These are phyloP conservation scores for Blepharisma stoltei DNA, from an alignment of 73 alveolate species.

Conservation along the genomic window DNA sequence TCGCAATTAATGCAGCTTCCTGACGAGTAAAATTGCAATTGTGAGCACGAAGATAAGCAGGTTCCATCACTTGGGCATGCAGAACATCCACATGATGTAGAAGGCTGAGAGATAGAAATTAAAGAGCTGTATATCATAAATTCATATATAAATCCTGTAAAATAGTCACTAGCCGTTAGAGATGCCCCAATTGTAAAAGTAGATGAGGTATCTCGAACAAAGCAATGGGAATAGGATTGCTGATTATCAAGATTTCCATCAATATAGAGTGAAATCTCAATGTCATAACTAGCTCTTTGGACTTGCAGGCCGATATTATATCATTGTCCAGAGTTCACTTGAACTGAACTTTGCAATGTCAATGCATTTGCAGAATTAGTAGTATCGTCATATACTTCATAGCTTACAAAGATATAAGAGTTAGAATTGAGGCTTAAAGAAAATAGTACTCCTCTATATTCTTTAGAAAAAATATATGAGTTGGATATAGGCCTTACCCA, in stretches of 20 bases:
- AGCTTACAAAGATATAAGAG: not conserved
- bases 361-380: not conserved
- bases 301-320: not conserved
- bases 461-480: no score
- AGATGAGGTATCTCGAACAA: not conserved
- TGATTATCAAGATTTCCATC: not conserved
- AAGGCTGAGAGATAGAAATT: not conserved
- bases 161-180: not conserved
- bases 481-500: not conserved
- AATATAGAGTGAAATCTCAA: not conserved
- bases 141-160: conserved; percentile 2
- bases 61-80: not conserved
- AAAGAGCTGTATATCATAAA: not conserved
- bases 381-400: not conserved
- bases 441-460: no score
- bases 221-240: not conserved
- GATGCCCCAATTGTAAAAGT: not conserved
- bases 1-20: not conserved
- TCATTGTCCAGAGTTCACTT: not conserved
- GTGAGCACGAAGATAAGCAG: not conserved
- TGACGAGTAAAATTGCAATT: not conserved
- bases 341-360: not conserved
- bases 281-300: not conserved
- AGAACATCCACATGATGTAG: conserved; percentile 13
- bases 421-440: no score